These are phyloP conservation scores for Solanum bukasovii DNA, from an alignment of 257 asterid species.

Conservation along the genomic window DNA sequence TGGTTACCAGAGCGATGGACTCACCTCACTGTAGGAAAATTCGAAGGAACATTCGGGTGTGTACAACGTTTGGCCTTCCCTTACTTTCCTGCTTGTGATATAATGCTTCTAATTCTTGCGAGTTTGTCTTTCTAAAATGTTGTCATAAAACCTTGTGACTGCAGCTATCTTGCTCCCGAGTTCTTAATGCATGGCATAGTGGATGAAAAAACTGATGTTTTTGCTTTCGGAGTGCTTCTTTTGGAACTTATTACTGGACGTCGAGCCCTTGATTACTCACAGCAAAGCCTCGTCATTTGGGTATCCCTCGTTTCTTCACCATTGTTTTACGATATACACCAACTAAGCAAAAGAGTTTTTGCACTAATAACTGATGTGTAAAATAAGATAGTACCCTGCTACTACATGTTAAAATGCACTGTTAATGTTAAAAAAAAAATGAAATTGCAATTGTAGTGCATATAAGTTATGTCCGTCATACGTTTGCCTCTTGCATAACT, in stretches of 20 bases:
- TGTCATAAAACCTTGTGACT: not conserved
- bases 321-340: not conserved
- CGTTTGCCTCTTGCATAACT: not conserved
- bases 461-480: not conserved
- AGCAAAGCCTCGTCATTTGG: slow-evolving; percentile 96
- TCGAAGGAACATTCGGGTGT: slow-evolving; percentile 69
- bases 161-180: slow-evolving; percentile 91
- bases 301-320: slow-evolving; percentile 25
- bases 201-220: slow-evolving; percentile 81
- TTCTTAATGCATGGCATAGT: slow-evolving; percentile 94
- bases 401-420: not conserved
- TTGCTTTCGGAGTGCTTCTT: slow-evolving; percentile 77
- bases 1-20: slow-evolving; percentile 71
- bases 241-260: slow-evolving; percentile 91
- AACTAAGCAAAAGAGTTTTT: not conserved
- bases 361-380: not conserved
- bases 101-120: not conserved
- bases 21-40: slow-evolving; percentile 42
- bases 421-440: not conserved
- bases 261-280: slow-evolving; percentile 84
- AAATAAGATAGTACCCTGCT: not conserved
- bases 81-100: not conserved
- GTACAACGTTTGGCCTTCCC: not conserved
- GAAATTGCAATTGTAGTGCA: not conserved
- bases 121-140: not conserved